phyloP scores from a whole-genome alignment of 106 monocot species.

The Triglochin maritima region DNA sequence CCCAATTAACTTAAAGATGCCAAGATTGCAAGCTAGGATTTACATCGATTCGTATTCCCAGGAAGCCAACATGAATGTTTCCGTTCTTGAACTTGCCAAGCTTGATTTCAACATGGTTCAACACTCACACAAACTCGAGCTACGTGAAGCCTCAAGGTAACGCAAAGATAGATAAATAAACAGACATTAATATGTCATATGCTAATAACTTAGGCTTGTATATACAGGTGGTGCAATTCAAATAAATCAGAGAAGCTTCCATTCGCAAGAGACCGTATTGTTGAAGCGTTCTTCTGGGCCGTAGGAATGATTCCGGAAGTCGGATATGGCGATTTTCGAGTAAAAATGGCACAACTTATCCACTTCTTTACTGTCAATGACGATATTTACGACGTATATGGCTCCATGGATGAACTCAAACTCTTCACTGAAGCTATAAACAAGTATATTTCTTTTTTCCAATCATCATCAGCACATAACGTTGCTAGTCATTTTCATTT shows the following conservation, averaged over 20 bases:
- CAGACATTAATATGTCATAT: not conserved
- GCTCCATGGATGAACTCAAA: constrained; percentile 36
- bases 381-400: constrained; percentile 60
- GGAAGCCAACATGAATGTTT: constrained; percentile 11
- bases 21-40: constrained; percentile 29
- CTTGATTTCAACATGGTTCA: constrained; percentile 49
- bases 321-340: constrained; percentile 6
- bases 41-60: constrained; percentile 32
- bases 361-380: constrained; percentile 26
- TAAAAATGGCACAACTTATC: constrained; percentile 10
- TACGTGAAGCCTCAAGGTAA: constrained; percentile 27
- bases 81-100: constrained; percentile 40
- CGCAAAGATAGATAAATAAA: not conserved
- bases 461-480: not conserved
- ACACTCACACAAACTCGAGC: constrained; percentile 22
- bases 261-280: constrained; percentile 41
- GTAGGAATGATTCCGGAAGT: constrained; percentile 13
- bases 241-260: constrained; percentile 18
- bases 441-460: constrained; percentile 9
- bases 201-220: not conserved
- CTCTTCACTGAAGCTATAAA: constrained; percentile 40
- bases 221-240: constrained; percentile 47
- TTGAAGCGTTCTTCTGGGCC: constrained; percentile 30
- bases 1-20: constrained; percentile 43
- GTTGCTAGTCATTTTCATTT: not conserved